Conservation (phyloP, 225 moss, liverwort and hornwort genomes). For the Straminergon stramineum region DNA sequence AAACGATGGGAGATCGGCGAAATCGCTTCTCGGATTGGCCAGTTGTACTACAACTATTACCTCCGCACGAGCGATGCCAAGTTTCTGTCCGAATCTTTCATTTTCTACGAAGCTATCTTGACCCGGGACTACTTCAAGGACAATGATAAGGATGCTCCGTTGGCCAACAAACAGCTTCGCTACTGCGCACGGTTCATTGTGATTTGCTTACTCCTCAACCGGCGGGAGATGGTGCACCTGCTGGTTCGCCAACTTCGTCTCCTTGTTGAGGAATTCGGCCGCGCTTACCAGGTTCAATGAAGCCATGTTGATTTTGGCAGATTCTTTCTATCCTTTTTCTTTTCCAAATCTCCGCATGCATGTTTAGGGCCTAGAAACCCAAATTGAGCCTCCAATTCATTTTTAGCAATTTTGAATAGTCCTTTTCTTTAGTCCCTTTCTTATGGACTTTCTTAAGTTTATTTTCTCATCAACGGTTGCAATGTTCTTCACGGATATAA, state of each 20-base stretch:
- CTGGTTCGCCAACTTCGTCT: constrained; percentile 64
- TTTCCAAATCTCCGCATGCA: neutral
- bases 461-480: neutral
- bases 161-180: constrained; percentile 87
- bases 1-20: constrained; percentile 99
- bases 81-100: constrained; percentile 82
- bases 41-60: constrained; percentile 95
- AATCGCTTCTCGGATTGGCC: constrained; percentile 96
- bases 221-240: constrained; percentile 75
- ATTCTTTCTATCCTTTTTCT: neutral
- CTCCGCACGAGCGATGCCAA: constrained; percentile 90
- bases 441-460: neutral
- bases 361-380: neutral
- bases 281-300: constrained; percentile 48
- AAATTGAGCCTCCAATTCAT: neutral
- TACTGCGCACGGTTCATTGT: constrained; percentile 93
- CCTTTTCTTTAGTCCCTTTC: too few species aligned
- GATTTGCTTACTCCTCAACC: constrained; percentile 81
- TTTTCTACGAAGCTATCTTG: constrained; percentile 94
- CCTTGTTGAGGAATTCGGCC: constrained; percentile 72
- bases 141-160: constrained; percentile 63
- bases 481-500: neutral
- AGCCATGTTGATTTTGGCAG: neutral
- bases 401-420: neutral
- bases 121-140: constrained; percentile 95